Evolutionary conservation across 306 rosid species (phyloP).

Genomic region (Parietaria judaica): DNA sequence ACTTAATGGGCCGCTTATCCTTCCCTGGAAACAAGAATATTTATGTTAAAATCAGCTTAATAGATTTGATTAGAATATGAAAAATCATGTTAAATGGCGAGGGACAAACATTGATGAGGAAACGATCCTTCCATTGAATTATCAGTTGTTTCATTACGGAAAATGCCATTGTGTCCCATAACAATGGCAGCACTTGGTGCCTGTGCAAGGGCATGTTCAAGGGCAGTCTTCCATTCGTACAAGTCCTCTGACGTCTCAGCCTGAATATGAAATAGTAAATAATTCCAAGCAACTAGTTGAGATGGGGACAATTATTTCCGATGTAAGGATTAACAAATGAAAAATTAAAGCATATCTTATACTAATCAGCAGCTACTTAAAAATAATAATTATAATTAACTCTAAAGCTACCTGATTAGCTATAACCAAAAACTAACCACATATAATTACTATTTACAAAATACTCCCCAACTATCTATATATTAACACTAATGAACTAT

Average conservation of each 20-base stretch:
- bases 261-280: constrained; percentile 29
- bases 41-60: constrained; percentile 10
- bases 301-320: no score
- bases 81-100: constrained; percentile 12
- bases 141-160: constrained; percentile 55
- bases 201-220: constrained; percentile 94
- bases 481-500: no score
- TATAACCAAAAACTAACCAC: no score
- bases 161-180: constrained; percentile 95
- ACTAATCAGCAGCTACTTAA: no score
- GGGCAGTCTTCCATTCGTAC: constrained; percentile 95
- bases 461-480: no score
- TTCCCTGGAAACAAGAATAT: constrained; percentile 54
- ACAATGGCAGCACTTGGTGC: constrained; percentile 99
- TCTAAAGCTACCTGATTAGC: no score
- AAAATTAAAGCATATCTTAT: no score
- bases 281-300: not conserved
- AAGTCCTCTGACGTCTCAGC: constrained; percentile 96
- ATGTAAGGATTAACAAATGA: no score
- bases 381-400: no score
- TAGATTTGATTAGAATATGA: constrained; percentile 9
- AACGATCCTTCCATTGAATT: constrained; percentile 88
- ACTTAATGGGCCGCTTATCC: constrained; percentile 85
- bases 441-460: no score
- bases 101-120: constrained; percentile 71